Evolutionary conservation across 805 yeast genomes (phyloP), one percentile per base, ranked within the genome.

Genomic region (Blastobotrys chiropterorum): DNA sequence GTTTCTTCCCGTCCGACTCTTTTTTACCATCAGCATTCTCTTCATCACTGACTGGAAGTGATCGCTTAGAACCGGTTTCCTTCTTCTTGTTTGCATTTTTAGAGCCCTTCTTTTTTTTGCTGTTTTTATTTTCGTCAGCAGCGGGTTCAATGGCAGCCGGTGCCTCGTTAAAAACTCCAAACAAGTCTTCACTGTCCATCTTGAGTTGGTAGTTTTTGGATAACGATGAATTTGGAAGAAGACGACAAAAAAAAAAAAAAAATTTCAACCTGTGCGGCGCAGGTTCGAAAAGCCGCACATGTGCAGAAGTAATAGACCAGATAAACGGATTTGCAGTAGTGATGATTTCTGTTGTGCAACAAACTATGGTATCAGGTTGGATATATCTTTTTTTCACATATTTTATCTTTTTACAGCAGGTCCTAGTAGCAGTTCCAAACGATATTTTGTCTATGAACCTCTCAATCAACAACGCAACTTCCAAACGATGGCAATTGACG

Each of bases 91-190:
- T 20, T 38, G 19, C 15, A 38, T 40, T 52, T 19, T 22, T 44
- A 7, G 34, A n/a, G 7, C 43, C 48, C 48, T 48, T 46, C 38
- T 50, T 41, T 17, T 41, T 16, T 40, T 44, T 39, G 31, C 55
- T 38, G 48, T 38, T 44, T 40, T 49, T 38, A 49, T 59, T 50
- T 44, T 49, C 50, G 14, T 56, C 16, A 53, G 57, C 45, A 43
- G 52, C 51, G 45, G 55, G 51, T 48, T 20, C 34, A 17, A 19
- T 46, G 13, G 31, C 30, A 2, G 30, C 31, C 13, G 63, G 60
- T 13, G 60, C 56, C 55, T 67, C 68, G 4, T 59, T 53, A 52
- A 67, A 67, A 38, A 67, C 70, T 34, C 55, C 59, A 48, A 67
- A 67, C 40, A 67, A 49, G 48, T 64, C 68, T 53, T 56, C 62